phyloP scores from a whole-genome alignment of 352 stramenopile genomes.

The Pythium insidiosum region DNA sequence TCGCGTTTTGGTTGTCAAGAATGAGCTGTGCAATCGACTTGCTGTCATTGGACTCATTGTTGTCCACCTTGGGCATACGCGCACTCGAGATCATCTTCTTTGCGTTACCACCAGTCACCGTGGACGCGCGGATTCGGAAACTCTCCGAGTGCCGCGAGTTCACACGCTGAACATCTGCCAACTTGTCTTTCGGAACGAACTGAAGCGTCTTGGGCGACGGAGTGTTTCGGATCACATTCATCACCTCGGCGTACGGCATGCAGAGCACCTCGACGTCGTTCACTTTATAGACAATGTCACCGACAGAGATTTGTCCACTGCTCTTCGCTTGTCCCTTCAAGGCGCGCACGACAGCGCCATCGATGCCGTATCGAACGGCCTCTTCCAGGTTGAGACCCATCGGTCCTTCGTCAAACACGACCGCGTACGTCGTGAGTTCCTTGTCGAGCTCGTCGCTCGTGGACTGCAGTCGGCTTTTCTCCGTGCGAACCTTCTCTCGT shows the following conservation, averaged over 20 bases:
- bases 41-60: slow-evolving; percentile 60
- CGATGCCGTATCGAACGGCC: slow-evolving; percentile 73
- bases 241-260: slow-evolving; percentile 82
- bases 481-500: slow-evolving; percentile 40
- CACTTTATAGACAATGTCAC: slow-evolving; percentile 85
- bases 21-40: slow-evolving; percentile 82
- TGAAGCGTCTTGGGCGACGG: slow-evolving; percentile 68
- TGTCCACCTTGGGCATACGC: slow-evolving; percentile 64
- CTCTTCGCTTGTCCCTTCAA: slow-evolving; percentile 80
- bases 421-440: slow-evolving; percentile 74
- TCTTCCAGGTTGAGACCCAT: slow-evolving; percentile 85
- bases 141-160: slow-evolving; percentile 78
- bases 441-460: slow-evolving; percentile 72
- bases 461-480: slow-evolving; percentile 54
- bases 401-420: slow-evolving; percentile 78
- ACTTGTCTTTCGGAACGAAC: slow-evolving; percentile 81
- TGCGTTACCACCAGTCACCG: slow-evolving; percentile 40
- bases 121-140: slow-evolving; percentile 38
- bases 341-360: slow-evolving; percentile 70
- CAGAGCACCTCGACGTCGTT: slow-evolving; percentile 77
- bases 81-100: slow-evolving; percentile 69
- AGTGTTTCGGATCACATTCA: slow-evolving; percentile 65
- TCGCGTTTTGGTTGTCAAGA: slow-evolving; percentile 76
- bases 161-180: slow-evolving; percentile 75
- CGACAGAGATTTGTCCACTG: slow-evolving; percentile 74